Evolutionary conservation across 2,329 filamentous ascomycete species (phyloP), one percentile per base, ranked within the genome.

Genomic region (Colletotrichum sp.): DNA sequence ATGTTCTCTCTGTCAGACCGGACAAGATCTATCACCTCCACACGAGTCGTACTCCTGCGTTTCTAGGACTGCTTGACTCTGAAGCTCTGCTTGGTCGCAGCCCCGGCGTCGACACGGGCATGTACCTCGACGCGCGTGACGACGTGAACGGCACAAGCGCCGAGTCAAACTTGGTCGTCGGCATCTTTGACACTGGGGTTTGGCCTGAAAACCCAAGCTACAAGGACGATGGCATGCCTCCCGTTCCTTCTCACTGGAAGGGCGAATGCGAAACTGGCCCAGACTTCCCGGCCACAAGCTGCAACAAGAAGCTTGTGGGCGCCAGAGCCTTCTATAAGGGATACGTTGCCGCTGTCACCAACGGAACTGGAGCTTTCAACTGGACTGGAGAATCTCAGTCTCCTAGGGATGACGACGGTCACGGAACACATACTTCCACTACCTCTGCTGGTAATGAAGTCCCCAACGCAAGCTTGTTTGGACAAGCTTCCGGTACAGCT

Each of bases 181-280:
- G 76, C 16, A 58, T 77, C 0, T 25, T 77, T 18, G 76, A 77
- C 32, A 71, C 70, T 5, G 76, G 76, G 2, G 27, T 70, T 6
- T 76, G 76, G 76, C 76, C 76, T 15, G 76, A 77, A 39, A 76
- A 61, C 16, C 66, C 74, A 16, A 77, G 76, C 28, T 77, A 66
- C 56, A 55, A 43, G 36, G 76, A 77, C 52, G 36, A 52, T 5
- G 74, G 70, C 6, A 39, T 77, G 12, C 66, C 70, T 8, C 70
- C 74, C 9, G 32, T 76, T 2, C 76, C 76, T 8, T 30, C 34
- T 5, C 52, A 25, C n/a, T 77, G 76, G 76, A 74, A 74, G 66
- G 74, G 76, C 8, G 55, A 39, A 34, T 77, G 76, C 16, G 76
- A 76, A 5, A 52, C 22, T 6, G 67, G 70, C 1, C 61, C 66